These are phyloP conservation scores for Alternaria incomplexa DNA, from an alignment of 2,329 filamentous ascomycete genomes.

Conservation along the genomic window DNA sequence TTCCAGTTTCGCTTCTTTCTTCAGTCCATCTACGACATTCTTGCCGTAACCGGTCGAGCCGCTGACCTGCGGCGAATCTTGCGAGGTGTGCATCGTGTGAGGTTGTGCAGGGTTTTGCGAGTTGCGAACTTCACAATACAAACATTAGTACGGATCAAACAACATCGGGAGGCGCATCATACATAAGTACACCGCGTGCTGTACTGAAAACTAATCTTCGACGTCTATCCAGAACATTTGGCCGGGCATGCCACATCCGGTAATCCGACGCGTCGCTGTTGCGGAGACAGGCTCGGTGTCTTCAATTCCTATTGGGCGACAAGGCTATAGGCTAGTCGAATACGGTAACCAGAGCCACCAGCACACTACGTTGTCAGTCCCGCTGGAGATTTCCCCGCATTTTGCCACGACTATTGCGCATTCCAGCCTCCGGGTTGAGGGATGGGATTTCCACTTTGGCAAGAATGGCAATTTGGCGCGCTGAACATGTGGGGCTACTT, in stretches of 20 bases:
- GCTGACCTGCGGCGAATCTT: conserved; percentile 16
- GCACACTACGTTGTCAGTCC: neutral
- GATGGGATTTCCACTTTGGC: neutral
- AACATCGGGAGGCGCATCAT: neutral
- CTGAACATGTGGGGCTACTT: conserved; percentile 1
- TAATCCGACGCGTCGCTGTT: conserved; percentile 7
- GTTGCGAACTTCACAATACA: neutral
- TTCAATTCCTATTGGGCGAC: conserved; percentile 3
- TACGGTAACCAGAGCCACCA: conserved; percentile 18
- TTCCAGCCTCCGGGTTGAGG: neutral
- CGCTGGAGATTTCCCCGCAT: conserved; percentile 7
- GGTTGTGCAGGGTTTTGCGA: neutral
- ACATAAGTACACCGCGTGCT: neutral
- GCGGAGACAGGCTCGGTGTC: neutral
- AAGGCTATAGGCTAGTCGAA: neutral
- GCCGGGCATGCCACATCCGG: conserved; percentile 5
- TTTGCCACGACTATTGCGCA: neutral
- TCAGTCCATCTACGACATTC: neutral
- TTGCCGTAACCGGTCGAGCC: conserved; percentile 15
- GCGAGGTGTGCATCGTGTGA: conserved; percentile 25
- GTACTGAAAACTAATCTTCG: neutral
- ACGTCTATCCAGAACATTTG: neutral
- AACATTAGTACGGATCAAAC: neutral
- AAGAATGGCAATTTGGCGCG: neutral
- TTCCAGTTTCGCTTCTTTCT: conserved; percentile 12